Evolutionary conservation across 306 rosid species (phyloP), one percentile per base, ranked within the genome.

Genomic region (Cicer chorassanicum): DNA sequence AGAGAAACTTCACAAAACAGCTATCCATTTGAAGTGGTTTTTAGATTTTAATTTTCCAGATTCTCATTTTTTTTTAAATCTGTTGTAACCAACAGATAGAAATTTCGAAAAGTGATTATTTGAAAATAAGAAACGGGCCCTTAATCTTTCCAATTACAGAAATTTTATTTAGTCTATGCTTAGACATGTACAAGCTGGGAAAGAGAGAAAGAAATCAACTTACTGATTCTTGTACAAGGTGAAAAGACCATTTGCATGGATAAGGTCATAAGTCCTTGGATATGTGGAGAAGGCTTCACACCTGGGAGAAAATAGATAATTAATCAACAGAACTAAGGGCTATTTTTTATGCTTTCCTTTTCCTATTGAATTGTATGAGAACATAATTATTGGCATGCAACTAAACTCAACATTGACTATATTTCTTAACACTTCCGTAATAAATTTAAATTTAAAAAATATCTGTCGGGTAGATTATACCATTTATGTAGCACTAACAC

Each of bases 241-340:
- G 90, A 92, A 92, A 72, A 92, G 46, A 41, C 86, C 91, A 82
- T 87, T 81, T 51, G 96, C 93, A 73, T 92, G 97, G 78, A 92
- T 92, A 59, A 89, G 92, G 80, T 89, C 97, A 64, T 89, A 92
- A 9, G 97, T 89, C 81, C 97, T 85, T n/a, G 96, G 97, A 88
- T 92, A 92, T 16, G 97, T 89, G 59, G 97, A 92, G 83, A 89
- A 92, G 60, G 87, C 93, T 78, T 92, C 96, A 70, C 96, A 89
- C 96, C 96, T 92, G 87, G 62, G 8, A 70, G 57, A 72, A 82
- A 48, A 61, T 6, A 50, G n/a, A 71, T 45, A 40, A 41, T 66
- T 15, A 56, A 21, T 50, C 71, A 64, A 65, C 39, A 50, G 54
- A 66, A 21, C 6, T 16, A 24, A 55, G 65, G 76, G 60, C 45